Conservation (phyloP, 768 basidiomycete genomes). For the Lactifluus pinguis region DNA sequence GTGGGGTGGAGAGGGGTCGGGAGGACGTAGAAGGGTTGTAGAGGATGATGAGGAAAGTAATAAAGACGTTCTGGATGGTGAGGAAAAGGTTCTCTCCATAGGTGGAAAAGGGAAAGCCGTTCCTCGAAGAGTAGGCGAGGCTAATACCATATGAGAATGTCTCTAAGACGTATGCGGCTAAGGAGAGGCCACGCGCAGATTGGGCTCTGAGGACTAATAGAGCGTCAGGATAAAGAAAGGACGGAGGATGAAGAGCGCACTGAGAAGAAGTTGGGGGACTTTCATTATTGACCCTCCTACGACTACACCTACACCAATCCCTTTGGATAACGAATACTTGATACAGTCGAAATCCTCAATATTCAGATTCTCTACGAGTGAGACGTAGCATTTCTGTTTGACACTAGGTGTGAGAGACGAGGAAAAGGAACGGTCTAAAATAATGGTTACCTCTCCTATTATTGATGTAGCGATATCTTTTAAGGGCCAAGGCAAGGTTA, state of each 20-base stretch:
- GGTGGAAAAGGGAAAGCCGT: constrained; percentile 89
- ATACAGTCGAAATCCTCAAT: constrained; percentile 71
- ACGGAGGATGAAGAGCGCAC: constrained; percentile 35
- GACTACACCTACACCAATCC: constrained; percentile 86
- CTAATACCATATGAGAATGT: constrained; percentile 88
- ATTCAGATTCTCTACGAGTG: constrained; percentile 81
- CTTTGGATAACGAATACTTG: constrained; percentile 89
- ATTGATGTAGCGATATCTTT: constrained; percentile 73
- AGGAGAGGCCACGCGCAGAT: constrained; percentile 81
- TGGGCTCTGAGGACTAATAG: constrained; percentile 53
- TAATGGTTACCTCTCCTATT: constrained; percentile 57
- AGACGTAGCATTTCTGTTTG: constrained; percentile 77
- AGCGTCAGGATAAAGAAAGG: background rate
- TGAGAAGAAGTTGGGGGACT: constrained; percentile 84
- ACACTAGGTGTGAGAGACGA: background rate
- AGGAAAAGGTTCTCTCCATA: constrained; percentile 98
- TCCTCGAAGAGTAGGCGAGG: constrained; percentile 76
- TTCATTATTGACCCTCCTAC: constrained; percentile 93
- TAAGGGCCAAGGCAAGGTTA: constrained; percentile 79
- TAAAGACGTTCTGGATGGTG: constrained; percentile 77
- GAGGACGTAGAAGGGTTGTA: constrained; percentile 37
- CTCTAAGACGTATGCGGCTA: constrained; percentile 83
- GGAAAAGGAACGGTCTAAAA: background rate
- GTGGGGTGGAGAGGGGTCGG: constrained; percentile 16
- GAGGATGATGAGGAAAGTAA: constrained; percentile 79